Percentiles rank a stretch among this genome's conserved stretches.
These are phyloP conservation scores for Podochytrium sp. DNA, from an alignment of 192 early-diverging fungal genomes.

Conservation along the genomic window DNA sequence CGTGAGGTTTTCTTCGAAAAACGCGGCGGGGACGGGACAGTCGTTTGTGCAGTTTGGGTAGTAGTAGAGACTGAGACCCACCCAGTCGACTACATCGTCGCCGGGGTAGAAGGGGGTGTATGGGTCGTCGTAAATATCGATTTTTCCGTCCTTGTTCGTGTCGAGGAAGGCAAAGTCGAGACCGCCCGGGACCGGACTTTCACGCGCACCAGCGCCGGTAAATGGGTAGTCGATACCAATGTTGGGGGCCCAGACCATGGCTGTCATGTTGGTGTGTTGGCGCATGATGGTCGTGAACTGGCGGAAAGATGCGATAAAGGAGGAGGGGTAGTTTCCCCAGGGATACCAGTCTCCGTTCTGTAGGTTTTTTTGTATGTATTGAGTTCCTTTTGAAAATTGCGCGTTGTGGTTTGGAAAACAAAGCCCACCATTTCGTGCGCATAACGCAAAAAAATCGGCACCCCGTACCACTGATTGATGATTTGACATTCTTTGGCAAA, in stretches of 20 bases:
- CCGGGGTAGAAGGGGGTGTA: slow-evolving; percentile 50
- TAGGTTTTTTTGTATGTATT: neutral
- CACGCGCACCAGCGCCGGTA: slow-evolving; percentile 12
- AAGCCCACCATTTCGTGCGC: slow-evolving; percentile 57
- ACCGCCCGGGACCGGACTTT: slow-evolving; percentile 11
- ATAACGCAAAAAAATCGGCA: slow-evolving; percentile 50
- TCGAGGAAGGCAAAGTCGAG: slow-evolving; percentile 39
- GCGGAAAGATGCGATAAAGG: slow-evolving; percentile 31
- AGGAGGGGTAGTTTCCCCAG: slow-evolving; percentile 38
- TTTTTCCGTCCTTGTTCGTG: slow-evolving; percentile 40
- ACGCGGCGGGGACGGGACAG: slow-evolving; percentile 14
- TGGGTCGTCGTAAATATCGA: slow-evolving; percentile 42
- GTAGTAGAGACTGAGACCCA: slow-evolving; percentile 49
- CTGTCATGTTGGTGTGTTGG: slow-evolving; percentile 49
- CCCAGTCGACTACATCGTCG: slow-evolving; percentile 53
- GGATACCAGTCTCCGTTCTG: slow-evolving; percentile 29
- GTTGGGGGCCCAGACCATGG: slow-evolving; percentile 43
- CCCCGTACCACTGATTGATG: slow-evolving; percentile 42
- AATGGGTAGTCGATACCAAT: slow-evolving; percentile 53
- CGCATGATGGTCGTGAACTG: slow-evolving; percentile 37
- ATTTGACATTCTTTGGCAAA: slow-evolving; percentile 34
- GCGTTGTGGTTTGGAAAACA: no score
- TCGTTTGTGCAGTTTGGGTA: slow-evolving; percentile 26
- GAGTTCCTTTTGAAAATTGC: no score
- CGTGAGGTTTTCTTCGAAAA: slow-evolving; percentile 12